Percentiles rank a stretch among this genome's conserved stretches.
Conservation (phyloP, 805 yeast species). For the Debaryomyces tyrocola region DNA sequence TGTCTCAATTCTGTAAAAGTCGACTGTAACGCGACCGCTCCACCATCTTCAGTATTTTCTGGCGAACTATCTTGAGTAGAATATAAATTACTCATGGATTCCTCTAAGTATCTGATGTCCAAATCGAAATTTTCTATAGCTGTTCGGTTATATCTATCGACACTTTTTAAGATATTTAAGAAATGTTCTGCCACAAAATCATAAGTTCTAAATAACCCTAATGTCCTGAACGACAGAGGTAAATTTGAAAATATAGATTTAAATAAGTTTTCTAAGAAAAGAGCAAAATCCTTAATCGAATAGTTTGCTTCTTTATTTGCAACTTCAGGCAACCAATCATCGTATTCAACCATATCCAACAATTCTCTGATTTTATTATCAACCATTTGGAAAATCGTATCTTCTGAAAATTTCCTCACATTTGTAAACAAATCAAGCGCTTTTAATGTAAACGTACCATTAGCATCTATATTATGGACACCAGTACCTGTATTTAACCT, state of each 20-base stretch:
- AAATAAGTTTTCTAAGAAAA: constrained; percentile 81
- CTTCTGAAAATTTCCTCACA: constrained; percentile 73
- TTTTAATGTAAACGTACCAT: constrained; percentile 38
- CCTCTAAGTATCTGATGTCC: constrained; percentile 78
- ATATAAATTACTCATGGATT: constrained; percentile 43
- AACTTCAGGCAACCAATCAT: constrained; percentile 70
- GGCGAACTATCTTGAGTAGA: constrained; percentile 15
- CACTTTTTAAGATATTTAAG: constrained; percentile 56
- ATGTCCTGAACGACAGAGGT: constrained; percentile 73
- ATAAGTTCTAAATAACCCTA: constrained; percentile 82
- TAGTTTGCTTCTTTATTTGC: constrained; percentile 63
- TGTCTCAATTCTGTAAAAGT: constrained; percentile 81
- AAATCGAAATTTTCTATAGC: constrained; percentile 72
- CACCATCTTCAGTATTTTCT: constrained; percentile 24
- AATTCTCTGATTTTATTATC: constrained; percentile 78
- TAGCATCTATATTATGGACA: constrained; percentile 38
- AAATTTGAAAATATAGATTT: constrained; percentile 79
- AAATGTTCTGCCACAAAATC: constrained; percentile 79
- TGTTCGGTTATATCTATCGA: constrained; percentile 55
- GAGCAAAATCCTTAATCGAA: constrained; percentile 79
- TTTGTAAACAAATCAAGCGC: constrained; percentile 56
- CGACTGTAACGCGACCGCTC: constrained; percentile 58
- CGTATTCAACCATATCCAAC: constrained; percentile 75
- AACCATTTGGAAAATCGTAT: constrained; percentile 76
- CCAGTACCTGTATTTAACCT: constrained; percentile 39